A percentile compares a stretch with the other conserved stretches of the same genome.
Conservation (phyloP, 2,329 filamentous ascomycete genomes). For the Cladosporium sp. region DNA sequence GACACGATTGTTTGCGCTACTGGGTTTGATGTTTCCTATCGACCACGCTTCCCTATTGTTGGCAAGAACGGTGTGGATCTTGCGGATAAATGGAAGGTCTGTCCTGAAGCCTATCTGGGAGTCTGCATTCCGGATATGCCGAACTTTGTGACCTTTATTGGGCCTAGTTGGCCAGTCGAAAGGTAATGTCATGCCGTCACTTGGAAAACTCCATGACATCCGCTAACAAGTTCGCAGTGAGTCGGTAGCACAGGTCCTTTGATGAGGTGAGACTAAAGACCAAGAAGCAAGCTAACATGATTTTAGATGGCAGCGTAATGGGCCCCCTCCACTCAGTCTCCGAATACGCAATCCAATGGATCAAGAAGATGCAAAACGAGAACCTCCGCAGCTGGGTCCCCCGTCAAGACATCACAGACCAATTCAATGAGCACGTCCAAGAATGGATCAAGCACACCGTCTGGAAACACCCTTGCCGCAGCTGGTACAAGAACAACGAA, state of each 20-base stretch:
- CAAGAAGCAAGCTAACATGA: neutral
- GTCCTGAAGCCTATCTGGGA: constrained; percentile 39
- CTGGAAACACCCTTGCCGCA: constrained; percentile 44
- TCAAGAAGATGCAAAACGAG: constrained; percentile 45
- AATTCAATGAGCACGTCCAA: constrained; percentile 42
- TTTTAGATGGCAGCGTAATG: constrained; percentile 29
- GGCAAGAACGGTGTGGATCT: constrained; percentile 39
- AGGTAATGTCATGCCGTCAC: neutral
- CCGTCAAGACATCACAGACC: constrained; percentile 38
- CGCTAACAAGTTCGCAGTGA: neutral
- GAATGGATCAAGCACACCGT: constrained; percentile 49
- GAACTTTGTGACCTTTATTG: constrained; percentile 40
- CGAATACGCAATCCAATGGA: constrained; percentile 39
- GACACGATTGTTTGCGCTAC: constrained; percentile 45
- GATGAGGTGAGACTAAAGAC: neutral
- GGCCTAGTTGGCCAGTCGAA: constrained; percentile 32
- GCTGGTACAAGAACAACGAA: constrained; percentile 46
- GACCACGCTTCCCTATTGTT: constrained; percentile 41
- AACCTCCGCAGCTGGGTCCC: constrained; percentile 41
- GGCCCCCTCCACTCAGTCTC: constrained; percentile 37
- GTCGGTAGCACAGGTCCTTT: neutral
- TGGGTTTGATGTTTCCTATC: constrained; percentile 43
- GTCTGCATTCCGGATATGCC: constrained; percentile 41
- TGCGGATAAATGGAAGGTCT: constrained; percentile 37
- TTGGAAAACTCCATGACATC: neutral